These are phyloP conservation scores for Eleusine coracana DNA, from an alignment of 176 grass and related monocot genomes.

Conservation along the genomic window DNA sequence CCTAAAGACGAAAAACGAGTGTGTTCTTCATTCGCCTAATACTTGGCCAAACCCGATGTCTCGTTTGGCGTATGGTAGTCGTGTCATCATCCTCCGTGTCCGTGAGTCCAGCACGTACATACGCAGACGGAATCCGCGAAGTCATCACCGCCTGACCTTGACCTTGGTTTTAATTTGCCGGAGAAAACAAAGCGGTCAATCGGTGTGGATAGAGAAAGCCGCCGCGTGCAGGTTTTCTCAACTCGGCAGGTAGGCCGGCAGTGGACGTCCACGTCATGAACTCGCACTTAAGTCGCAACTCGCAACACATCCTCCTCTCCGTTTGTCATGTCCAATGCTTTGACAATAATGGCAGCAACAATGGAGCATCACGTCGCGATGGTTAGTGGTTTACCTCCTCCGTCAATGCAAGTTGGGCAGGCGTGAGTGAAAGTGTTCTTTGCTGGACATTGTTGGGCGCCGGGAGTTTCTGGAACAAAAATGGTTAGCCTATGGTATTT, in stretches of 20 bases:
- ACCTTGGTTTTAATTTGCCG: no score
- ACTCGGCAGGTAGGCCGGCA: no score
- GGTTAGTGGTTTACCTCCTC: background rate
- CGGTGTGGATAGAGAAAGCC: slow-evolving; percentile 27
- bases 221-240: no score
- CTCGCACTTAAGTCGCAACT: no score
- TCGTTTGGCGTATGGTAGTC: no score
- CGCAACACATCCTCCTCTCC: background rate
- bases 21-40: no score
- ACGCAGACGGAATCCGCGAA: no score
- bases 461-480: background rate
- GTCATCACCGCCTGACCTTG: background rate
- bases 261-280: slow-evolving; percentile 10
- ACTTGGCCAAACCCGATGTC: no score
- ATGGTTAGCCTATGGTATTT: background rate
- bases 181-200: slow-evolving; percentile 23
- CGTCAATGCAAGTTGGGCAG: background rate
- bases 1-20: no score
- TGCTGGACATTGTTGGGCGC: background rate
- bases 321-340: background rate
- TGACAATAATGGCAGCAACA: background rate
- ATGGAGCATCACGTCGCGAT: background rate
- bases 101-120: no score
- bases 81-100: no score
- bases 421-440: no score